These are phyloP conservation scores for Hymenoscyphus occultus DNA, from an alignment of 2,329 filamentous ascomycete genomes.

Conservation along the genomic window DNA sequence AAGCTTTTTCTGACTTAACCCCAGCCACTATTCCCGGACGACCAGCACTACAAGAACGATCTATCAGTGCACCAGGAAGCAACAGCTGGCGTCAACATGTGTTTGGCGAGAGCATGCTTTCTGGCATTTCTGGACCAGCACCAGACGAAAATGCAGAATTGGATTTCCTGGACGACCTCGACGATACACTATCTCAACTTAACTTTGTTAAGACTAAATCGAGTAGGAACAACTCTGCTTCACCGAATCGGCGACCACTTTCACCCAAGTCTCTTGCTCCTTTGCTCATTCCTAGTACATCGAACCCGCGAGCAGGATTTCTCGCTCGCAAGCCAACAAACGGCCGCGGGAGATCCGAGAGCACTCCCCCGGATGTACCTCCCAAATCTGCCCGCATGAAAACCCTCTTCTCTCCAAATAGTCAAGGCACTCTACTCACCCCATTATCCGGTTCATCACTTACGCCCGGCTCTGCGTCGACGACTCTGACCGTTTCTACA, in stretches of 20 bases:
- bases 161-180: conserved; percentile 12
- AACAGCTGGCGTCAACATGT: conserved; percentile 46
- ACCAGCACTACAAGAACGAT: conserved; percentile 62
- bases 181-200: conserved; percentile 8
- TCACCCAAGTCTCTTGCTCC: conserved; percentile 55
- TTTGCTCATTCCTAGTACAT: conserved; percentile 50
- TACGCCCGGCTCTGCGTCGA: conserved; percentile 10
- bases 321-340: conserved; percentile 22
- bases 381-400: conserved; percentile 41
- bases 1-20: not conserved
- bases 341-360: conserved; percentile 47
- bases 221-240: conserved; percentile 19
- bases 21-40: conserved; percentile 65
- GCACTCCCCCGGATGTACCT: conserved; percentile 42
- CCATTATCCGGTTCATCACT: conserved; percentile 40
- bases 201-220: conserved; percentile 11
- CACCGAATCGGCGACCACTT: conserved; percentile 41
- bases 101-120: conserved; percentile 37
- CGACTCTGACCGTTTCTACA: conserved; percentile 25
- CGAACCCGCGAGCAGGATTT: conserved; percentile 20
- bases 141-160: conserved; percentile 39
- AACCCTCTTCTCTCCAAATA: conserved; percentile 46
- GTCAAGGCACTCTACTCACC: conserved; percentile 42
- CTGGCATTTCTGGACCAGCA: conserved; percentile 35
- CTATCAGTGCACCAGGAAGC: conserved; percentile 56